Base-by-base conservation (phyloP, 768 basidiomycete species). In the Peribolospora kevripleyi region DNA sequence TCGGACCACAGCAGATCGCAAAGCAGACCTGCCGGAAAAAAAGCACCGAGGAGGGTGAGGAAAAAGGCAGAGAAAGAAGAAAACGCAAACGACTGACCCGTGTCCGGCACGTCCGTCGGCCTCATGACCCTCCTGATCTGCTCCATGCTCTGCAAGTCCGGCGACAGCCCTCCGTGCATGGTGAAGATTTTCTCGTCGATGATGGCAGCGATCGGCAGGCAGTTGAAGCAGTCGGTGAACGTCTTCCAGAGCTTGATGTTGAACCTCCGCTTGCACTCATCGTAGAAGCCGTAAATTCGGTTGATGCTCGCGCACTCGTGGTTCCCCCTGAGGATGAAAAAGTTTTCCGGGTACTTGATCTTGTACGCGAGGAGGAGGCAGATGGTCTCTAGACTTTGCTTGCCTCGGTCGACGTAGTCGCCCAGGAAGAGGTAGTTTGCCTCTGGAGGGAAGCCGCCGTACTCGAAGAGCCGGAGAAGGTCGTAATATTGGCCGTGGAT, bases 231-330 rank as follows among this genome's bases (percentile, higher is more conserved):
- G 68, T 98, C 91, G 57, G 91, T 98, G 70, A 98, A 98, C 42
- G 91, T 98, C 76, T 98, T 98, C 91, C 91, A 98, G 67, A 95
- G 76, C 70, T 98, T 98, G 77, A 98, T 98, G 75, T 97, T 98
- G 76, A 95, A 97, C 67, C 91, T 80, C 68, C 91, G 86, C 75
- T 98, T 98, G 76, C 91, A 97, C 76, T 98, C 91, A 68, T 98
- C 91, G 70, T 98, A 98, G 72, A 98, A 98, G 56, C 91, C 91
- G 70, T 98, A 98, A 71, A 98, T 97, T 68, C 91, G 76, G 74
- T 97, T 98, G 73, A 98, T 97, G 69, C 85, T 87, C 61, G 91
- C 91, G 67, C 91, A 93, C 71, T 98, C 91, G 70, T 98, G 91
- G 72, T 98, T 98, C 63, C 91, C 91, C 64, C 91, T 75, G 59